These are phyloP conservation scores for Mitragyna speciosa DNA, from an alignment of 257 asterid genomes.

Conservation along the genomic window DNA sequence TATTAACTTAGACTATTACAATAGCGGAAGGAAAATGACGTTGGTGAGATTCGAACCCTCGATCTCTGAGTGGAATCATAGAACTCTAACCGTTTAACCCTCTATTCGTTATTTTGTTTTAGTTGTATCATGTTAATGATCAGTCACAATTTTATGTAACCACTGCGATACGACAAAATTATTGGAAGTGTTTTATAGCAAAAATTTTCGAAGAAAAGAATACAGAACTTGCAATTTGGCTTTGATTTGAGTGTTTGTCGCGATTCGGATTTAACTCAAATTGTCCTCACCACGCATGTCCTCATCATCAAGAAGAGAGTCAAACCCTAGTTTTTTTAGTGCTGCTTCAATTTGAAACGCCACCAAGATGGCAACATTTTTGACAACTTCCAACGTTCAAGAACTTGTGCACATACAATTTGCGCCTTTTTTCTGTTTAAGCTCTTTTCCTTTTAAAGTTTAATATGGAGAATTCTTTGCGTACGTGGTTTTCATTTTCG, in stretches of 20 bases:
- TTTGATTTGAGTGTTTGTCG: not conserved
- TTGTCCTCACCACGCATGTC: not conserved
- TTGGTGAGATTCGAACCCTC: too few relatives aligned
- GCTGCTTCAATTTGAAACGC: constrained; percentile 10
- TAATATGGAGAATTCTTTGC: not conserved
- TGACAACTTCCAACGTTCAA: not conserved
- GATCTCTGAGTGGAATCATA: too few relatives aligned
- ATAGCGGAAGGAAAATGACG: too few relatives aligned
- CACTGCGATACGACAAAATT: too few relatives aligned
- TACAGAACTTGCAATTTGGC: not conserved
- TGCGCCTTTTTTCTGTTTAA: not conserved
- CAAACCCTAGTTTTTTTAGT: constrained; percentile 11
- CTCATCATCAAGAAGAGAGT: not conserved
- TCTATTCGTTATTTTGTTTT: too few relatives aligned
- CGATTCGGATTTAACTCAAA: not conserved
- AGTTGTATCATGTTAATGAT: not conserved
- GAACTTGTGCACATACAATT: not conserved
- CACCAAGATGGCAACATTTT: constrained; percentile 1
- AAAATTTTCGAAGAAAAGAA: not conserved
- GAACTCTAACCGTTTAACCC: too few relatives aligned
- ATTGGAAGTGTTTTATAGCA: too few relatives aligned
- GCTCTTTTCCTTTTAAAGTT: not conserved
- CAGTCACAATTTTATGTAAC: too few relatives aligned
- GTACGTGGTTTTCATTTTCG: not conserved
- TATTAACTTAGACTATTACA: too few relatives aligned